Conservation (phyloP, 2,329 filamentous ascomycete genomes). For the Hirsutella rhossiliensis region DNA sequence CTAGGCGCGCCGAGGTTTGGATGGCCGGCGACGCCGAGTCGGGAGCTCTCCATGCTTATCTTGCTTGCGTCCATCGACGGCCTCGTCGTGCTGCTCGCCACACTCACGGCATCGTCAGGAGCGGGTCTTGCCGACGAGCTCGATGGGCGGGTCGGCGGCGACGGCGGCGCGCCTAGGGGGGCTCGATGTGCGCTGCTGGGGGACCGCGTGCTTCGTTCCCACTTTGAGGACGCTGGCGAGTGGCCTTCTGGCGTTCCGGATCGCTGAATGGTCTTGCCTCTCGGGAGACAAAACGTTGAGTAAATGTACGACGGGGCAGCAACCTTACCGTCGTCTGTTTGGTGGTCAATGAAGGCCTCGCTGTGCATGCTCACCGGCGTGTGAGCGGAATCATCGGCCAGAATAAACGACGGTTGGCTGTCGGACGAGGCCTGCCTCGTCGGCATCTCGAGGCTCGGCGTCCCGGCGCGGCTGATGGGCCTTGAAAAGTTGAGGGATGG, state of each 20-base stretch:
- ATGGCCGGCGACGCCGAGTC: constrained; percentile 23
- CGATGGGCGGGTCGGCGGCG: constrained; percentile 47
- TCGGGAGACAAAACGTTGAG: constrained; percentile 70
- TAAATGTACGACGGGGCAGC: constrained; percentile 70
- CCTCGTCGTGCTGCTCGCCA: constrained; percentile 22
- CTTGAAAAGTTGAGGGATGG: constrained; percentile 91
- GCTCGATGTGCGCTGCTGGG: constrained; percentile 30
- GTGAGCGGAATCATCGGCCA: constrained; percentile 52
- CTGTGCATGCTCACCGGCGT: constrained; percentile 64
- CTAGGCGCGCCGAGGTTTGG: constrained; percentile 32
- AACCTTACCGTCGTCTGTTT: constrained; percentile 30
- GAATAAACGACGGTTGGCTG: constrained; percentile 51
- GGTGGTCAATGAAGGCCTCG: constrained; percentile 50
- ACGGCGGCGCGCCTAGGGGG: constrained; percentile 40
- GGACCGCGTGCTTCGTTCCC: constrained; percentile 42
- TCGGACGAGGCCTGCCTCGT: constrained; percentile 53
- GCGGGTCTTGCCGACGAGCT: constrained; percentile 35
- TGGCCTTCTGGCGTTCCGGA: constrained; percentile 46
- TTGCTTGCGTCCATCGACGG: constrained; percentile 39
- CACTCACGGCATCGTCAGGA: constrained; percentile 23
- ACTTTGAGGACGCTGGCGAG: constrained; percentile 41
- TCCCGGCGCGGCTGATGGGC: constrained; percentile 65
- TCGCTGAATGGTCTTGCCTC: constrained; percentile 68
- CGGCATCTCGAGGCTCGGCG: constrained; percentile 44
- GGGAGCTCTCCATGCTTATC: constrained; percentile 31